phyloP scores from a whole-genome alignment of 495 filamentous ascomycete species.

The Neurospora sp. region DNA sequence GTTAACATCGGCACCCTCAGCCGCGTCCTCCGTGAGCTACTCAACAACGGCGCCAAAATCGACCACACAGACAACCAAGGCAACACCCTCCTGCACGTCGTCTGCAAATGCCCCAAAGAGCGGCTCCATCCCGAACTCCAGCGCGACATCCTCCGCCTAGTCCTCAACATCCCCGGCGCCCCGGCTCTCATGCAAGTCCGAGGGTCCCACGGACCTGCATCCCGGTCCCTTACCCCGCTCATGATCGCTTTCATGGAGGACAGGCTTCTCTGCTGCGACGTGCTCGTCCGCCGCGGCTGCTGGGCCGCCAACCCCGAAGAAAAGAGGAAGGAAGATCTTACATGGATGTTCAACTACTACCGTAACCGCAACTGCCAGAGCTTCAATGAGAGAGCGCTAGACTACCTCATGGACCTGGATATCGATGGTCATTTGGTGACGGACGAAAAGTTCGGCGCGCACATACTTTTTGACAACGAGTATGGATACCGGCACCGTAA shows the following conservation, averaged over 20 bases:
- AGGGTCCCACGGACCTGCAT: not conserved
- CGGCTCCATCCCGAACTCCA: not conserved
- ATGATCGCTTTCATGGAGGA: constrained; percentile 3
- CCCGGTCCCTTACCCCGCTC: constrained; percentile 5
- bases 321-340: not conserved
- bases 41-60: constrained; percentile 12
- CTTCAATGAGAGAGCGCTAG: not conserved
- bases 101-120: constrained; percentile 10
- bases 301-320: not conserved
- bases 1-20: constrained; percentile 5
- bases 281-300: constrained; percentile 16
- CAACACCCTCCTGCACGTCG: constrained; percentile 15
- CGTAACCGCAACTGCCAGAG: not conserved
- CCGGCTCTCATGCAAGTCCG: constrained; percentile 2
- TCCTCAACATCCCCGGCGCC: constrained; percentile 12
- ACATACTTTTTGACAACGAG: not conserved
- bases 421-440: not conserved
- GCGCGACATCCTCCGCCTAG: constrained; percentile 8
- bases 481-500: too few species aligned
- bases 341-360: not conserved
- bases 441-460: not conserved
- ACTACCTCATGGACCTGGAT: constrained; percentile 14
- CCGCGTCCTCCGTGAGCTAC: constrained; percentile 6
- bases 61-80: constrained; percentile 11
- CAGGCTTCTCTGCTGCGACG: constrained; percentile 14